These are phyloP conservation scores for Powellomyces hirtus DNA, from an alignment of 192 early-diverging fungal genomes.

Conservation along the genomic window DNA sequence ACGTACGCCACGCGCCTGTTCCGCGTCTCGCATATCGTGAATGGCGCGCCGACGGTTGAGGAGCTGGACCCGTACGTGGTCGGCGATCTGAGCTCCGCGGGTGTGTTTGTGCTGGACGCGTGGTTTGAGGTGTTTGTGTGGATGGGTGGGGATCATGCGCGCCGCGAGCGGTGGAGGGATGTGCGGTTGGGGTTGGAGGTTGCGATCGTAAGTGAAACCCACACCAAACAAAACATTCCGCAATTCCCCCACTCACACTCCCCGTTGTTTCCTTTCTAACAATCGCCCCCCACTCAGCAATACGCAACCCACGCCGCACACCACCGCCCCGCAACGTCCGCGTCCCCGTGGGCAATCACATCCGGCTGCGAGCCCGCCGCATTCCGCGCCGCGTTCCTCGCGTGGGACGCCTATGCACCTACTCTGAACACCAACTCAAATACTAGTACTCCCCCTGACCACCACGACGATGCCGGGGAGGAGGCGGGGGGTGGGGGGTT, in stretches of 20 bases:
- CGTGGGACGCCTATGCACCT: constrained; percentile 25
- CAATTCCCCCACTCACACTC: no score
- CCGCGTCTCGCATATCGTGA: constrained; percentile 33
- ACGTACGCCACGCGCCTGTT: constrained; percentile 25
- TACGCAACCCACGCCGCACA: background rate
- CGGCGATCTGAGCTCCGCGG: constrained; percentile 17
- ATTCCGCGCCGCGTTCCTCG: constrained; percentile 34
- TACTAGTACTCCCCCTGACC: no score
- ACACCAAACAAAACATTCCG: no score
- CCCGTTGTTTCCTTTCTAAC: no score
- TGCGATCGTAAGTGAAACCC: constrained; percentile 35
- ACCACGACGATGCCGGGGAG: constrained; percentile 25
- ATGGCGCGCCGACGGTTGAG: constrained; percentile 36
- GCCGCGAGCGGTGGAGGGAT: constrained; percentile 9
- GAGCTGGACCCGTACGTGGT: constrained; percentile 32
- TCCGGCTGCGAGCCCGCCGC: constrained; percentile 24
- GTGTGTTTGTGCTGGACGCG: constrained; percentile 37
- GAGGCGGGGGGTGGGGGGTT: constrained; percentile 6
- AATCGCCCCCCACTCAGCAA: no score
- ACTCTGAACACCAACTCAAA: no score
- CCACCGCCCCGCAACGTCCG: background rate
- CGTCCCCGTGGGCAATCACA: constrained; percentile 7
- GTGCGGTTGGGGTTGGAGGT: constrained; percentile 30
- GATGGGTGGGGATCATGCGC: constrained; percentile 29
- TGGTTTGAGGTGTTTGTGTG: constrained; percentile 39